Evolutionary conservation across 441 rosid genomes (phyloP).

Genomic region (Aleurites moluccanus): DNA sequence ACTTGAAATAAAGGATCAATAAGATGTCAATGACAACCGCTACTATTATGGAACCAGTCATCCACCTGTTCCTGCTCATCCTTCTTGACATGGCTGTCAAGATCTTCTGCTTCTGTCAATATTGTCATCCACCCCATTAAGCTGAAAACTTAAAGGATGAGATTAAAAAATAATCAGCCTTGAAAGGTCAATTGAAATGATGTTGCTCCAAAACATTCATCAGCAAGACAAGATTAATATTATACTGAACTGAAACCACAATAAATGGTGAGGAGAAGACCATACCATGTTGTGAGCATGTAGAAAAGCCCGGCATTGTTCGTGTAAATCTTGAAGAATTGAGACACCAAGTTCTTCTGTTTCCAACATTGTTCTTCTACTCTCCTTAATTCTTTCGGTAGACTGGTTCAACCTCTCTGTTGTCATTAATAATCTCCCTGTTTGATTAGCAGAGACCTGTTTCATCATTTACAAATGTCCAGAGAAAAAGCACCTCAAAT

Average conservation of each 20-base stretch:
- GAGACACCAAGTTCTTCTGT: constrained; percentile 96
- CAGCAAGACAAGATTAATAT: background rate
- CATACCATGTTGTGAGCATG: constrained; percentile 62
- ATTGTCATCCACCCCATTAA: constrained; percentile 82
- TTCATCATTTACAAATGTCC: constrained; percentile 11
- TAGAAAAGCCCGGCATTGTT: constrained; percentile 78
- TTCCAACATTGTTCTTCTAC: constrained; percentile 85
- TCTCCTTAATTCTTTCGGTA: constrained; percentile 69
- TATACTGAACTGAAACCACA: background rate
- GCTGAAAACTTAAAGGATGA: constrained; percentile 38
- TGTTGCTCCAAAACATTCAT: background rate
- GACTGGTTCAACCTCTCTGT: constrained; percentile 64
- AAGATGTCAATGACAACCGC: constrained; percentile 55
- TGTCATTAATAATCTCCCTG: constrained; percentile 68
- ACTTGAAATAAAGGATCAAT: constrained; percentile 79
- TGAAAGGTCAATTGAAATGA: background rate
- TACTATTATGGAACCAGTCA: constrained; percentile 49
- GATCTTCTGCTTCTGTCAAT: constrained; percentile 71
- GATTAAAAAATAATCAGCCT: background rate
- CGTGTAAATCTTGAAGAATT: constrained; percentile 77
- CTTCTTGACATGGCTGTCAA: constrained; percentile 66
- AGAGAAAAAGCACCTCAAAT: background rate
- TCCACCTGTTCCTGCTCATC: constrained; percentile 79
- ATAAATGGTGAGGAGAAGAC: background rate
- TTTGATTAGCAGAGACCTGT: constrained; percentile 84